phyloP scores from a whole-genome alignment of 768 basidiomycete species.

The Infundibulicybe gibba region DNA sequence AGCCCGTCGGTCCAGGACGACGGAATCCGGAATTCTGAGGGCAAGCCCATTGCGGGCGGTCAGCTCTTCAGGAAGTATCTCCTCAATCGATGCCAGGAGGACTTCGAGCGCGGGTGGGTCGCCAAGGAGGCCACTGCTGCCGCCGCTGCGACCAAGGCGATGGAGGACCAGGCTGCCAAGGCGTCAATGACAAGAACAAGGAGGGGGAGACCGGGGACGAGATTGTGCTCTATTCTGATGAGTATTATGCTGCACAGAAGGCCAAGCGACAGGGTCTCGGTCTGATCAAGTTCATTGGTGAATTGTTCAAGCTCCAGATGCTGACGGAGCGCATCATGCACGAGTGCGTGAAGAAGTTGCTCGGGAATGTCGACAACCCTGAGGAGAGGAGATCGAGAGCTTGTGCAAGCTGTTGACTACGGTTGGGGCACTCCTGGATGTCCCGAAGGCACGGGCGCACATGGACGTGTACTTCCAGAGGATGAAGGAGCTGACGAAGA shows the following conservation, averaged over 20 bases:
- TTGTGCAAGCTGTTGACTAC: constrained; percentile 91
- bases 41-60: constrained; percentile 89
- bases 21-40: constrained; percentile 74
- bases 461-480: constrained; percentile 93
- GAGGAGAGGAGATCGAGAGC: constrained; percentile 97
- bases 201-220: constrained; percentile 47
- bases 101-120: constrained; percentile 96
- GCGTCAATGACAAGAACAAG: constrained; percentile 58
- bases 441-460: constrained; percentile 73
- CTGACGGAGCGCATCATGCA: constrained; percentile 98
- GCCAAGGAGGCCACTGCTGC: constrained; percentile 83
- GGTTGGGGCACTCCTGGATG: constrained; percentile 82
- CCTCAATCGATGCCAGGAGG: constrained; percentile 94
- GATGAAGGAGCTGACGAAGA: constrained; percentile 81
- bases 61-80: constrained; percentile 96
- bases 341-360: constrained; percentile 94
- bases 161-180: constrained; percentile 79
- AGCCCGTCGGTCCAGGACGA: constrained; percentile 87
- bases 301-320: constrained; percentile 99
- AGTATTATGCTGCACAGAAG: constrained; percentile 95
- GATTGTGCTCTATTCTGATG: constrained; percentile 85
- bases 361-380: constrained; percentile 90
- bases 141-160: constrained; percentile 81
- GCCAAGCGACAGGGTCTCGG: constrained; percentile 97
- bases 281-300: constrained; percentile 97